Percentiles rank a stretch among this genome's conserved stretches.
phyloP scores from a whole-genome alignment of 2,329 filamentous ascomycete species.

The Fusarium coicis region DNA sequence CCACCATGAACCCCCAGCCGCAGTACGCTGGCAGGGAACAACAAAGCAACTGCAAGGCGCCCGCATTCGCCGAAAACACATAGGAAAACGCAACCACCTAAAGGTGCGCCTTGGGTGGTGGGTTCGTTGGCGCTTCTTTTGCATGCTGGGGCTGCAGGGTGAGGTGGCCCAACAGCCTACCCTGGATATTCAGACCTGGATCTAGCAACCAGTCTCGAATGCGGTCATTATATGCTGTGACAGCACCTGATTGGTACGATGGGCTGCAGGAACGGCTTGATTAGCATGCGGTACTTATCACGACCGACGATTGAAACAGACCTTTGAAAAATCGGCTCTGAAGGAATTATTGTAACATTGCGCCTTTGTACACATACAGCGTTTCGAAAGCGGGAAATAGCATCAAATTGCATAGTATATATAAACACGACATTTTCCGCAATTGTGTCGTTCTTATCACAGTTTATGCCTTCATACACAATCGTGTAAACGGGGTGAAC shows the following conservation, averaged over 20 bases:
- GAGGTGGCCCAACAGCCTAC: background rate
- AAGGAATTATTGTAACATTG: no score
- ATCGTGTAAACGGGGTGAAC: no score
- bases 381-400: background rate
- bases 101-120: background rate
- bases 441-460: background rate
- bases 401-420: rapidly evolving
- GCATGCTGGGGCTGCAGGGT: background rate
- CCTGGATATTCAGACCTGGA: background rate
- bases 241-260: rapidly evolving
- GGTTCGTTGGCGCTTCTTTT: background rate
- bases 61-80: rapidly evolving
- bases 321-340: background rate
- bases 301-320: rapidly evolving
- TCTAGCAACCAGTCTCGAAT: background rate
- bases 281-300: rapidly evolving
- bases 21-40: rapidly evolving
- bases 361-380: no score
- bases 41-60: background rate
- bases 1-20: rapidly evolving
- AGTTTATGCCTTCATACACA: no score
- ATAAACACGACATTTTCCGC: rapidly evolving
- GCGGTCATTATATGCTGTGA: background rate
- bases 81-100: background rate
- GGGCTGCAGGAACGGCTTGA: background rate